Conservation (phyloP, 345 rosid genomes). For the Melastoma malabathricum region DNA sequence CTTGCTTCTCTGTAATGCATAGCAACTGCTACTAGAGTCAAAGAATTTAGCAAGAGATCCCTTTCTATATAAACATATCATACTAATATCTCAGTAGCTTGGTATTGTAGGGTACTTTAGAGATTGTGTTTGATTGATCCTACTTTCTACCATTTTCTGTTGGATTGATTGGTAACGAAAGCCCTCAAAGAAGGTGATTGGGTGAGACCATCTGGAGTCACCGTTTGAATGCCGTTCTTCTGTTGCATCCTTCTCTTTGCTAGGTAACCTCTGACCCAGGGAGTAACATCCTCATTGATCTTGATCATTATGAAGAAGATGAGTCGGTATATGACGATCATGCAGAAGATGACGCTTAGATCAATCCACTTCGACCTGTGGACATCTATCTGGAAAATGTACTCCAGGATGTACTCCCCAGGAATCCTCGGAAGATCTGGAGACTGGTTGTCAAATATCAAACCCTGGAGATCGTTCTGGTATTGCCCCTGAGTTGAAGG, state of each 20-base stretch:
- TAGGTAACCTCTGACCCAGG: conserved; percentile 75
- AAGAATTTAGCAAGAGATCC: no score
- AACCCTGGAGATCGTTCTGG: conserved; percentile 76
- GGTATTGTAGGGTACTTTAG: no score
- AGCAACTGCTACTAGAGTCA: no score
- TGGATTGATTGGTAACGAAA: conserved; percentile 19
- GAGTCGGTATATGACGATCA: conserved; percentile 71
- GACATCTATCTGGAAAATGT: conserved; percentile 68
- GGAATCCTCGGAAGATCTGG: conserved; percentile 53
- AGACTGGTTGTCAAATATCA: conserved; percentile 49
- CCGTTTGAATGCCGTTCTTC: conserved; percentile 65
- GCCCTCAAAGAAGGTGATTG: conserved; percentile 70
- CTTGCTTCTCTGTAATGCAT: no score
- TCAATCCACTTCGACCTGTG: conserved; percentile 79
- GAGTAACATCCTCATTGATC: conserved; percentile 88
- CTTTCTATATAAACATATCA: no score
- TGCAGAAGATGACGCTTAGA: conserved; percentile 70
- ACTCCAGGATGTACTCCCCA: conserved; percentile 68
- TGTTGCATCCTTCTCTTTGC: conserved; percentile 82
- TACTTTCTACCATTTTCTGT: neutral
- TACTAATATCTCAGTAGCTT: no score
- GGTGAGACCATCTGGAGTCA: conserved; percentile 65
- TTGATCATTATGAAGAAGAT: conserved; percentile 82
- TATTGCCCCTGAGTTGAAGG: conserved; percentile 65
- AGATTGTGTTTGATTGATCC: no score